Conservation (phyloP, 371 early-diverging fungal species). For the Saksenaea oblongispora region DNA sequence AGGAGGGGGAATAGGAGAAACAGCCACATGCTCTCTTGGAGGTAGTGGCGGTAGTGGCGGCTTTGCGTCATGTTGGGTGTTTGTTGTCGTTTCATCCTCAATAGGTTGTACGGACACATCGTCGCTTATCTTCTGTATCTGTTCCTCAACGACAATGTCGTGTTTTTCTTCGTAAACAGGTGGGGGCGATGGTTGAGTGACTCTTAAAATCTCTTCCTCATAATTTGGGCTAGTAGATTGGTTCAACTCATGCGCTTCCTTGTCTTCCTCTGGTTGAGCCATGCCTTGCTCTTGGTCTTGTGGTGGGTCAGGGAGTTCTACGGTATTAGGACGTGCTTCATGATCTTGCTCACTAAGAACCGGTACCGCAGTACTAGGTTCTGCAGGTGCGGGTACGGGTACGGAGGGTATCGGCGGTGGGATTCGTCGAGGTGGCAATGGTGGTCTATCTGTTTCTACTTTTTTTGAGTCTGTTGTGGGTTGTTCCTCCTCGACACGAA, state of each 20-base stretch:
- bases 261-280: too few relatives aligned
- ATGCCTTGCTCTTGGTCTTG: too few relatives aligned
- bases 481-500: neutral
- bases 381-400: too few relatives aligned
- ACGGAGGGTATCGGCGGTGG: neutral
- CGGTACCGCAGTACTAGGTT: too few relatives aligned
- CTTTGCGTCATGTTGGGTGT: neutral
- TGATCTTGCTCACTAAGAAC: too few relatives aligned
- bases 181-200: neutral
- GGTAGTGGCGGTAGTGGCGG: neutral
- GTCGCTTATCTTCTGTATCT: neutral
- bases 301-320: too few relatives aligned
- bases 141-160: neutral
- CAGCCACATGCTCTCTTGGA: neutral
- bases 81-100: neutral
- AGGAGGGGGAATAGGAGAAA: neutral
- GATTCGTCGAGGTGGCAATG: neutral
- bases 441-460: neutral
- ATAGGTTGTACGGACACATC: neutral
- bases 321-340: too few relatives aligned
- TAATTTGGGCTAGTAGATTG: neutral
- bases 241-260: too few relatives aligned
- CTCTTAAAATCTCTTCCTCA: neutral
- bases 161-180: neutral
- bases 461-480: neutral